Conservation (phyloP, 2,329 filamentous ascomycete genomes). For the Beauveria varroae region DNA sequence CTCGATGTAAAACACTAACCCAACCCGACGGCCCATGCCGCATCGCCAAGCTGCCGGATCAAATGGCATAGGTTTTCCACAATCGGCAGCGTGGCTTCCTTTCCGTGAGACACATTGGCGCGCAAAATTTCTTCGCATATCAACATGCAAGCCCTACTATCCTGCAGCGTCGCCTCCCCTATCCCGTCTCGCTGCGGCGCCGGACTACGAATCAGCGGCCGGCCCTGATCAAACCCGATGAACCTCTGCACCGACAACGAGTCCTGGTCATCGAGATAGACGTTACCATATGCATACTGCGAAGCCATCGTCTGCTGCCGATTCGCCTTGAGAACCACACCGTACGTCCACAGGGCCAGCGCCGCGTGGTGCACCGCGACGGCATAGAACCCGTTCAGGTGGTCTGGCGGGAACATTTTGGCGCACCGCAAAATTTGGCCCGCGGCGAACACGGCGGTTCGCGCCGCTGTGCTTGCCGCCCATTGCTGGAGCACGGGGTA, state of each 20-base stretch:
- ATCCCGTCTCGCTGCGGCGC: conserved; percentile 19
- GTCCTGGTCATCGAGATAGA: conserved; percentile 52
- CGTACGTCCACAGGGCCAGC: conserved; percentile 62
- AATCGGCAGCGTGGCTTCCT: conserved; percentile 46
- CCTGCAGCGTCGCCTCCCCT: conserved; percentile 37
- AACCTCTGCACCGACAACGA: conserved; percentile 48
- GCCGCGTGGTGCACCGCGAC: conserved; percentile 62
- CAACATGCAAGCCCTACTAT: conserved; percentile 52
- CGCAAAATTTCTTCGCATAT: conserved; percentile 49
- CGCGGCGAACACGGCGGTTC: conserved; percentile 59
- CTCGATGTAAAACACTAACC: conserved; percentile 9
- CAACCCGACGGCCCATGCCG: conserved; percentile 33
- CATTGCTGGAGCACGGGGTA: conserved; percentile 53
- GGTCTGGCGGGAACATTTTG: conserved; percentile 42
- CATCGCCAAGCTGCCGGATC: conserved; percentile 51
- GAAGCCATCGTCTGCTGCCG: conserved; percentile 23
- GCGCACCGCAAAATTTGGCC: conserved; percentile 59
- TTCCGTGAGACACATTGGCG: conserved; percentile 39
- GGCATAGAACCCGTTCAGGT: conserved; percentile 58
- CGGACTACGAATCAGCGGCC: conserved; percentile 39
- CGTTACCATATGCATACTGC: conserved; percentile 28
- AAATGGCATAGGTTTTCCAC: conserved; percentile 61
- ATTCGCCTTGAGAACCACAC: conserved; percentile 44
- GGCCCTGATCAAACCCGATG: conserved; percentile 46
- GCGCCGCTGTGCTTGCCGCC: conserved; percentile 46